phyloP scores from a whole-genome alignment of 1,284 basidiomycete genomes.

The Apiotrichum veenhuisii region DNA sequence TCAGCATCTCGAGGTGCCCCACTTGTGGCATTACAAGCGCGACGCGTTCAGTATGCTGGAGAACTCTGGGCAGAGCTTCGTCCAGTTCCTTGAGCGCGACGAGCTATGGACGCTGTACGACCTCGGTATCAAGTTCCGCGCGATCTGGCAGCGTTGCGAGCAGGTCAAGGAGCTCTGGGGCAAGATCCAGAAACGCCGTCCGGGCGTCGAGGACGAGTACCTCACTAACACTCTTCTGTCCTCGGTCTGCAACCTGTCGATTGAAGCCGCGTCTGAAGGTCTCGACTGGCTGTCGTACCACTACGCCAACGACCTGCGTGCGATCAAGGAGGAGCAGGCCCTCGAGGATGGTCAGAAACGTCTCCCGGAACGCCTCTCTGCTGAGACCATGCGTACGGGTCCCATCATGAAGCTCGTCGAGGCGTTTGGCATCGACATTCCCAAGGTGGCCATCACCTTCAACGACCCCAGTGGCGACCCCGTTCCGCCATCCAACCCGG shows the following conservation, averaged over 20 bases:
- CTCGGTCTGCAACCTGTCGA: constrained; percentile 50
- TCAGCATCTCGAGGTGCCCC: constrained; percentile 85
- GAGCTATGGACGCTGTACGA: constrained; percentile 85
- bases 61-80: constrained; percentile 34
- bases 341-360: constrained; percentile 61
- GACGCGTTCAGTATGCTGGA: constrained; percentile 55
- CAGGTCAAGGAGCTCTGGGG: constrained; percentile 64
- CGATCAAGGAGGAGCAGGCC: constrained; percentile 62
- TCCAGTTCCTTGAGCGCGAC: constrained; percentile 66
- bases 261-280: constrained; percentile 87
- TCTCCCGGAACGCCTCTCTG: constrained; percentile 27
- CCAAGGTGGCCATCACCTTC: constrained; percentile 36
- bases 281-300: constrained; percentile 88
- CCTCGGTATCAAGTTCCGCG: constrained; percentile 81
- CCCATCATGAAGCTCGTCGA: constrained; percentile 43
- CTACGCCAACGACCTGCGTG: constrained; percentile 59
- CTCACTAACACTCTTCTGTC: constrained; percentile 34
- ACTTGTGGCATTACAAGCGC: constrained; percentile 88
- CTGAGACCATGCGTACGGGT: constrained; percentile 33
- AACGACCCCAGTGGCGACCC: constrained; percentile 33
- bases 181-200: constrained; percentile 41
- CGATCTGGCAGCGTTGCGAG: constrained; percentile 68
- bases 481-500: constrained; percentile 37
- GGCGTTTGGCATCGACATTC: constrained; percentile 40
- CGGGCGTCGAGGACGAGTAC: constrained; percentile 42